Evolutionary conservation across 805 yeast species (phyloP).

Genomic region (Saccharomycopsis sp.): DNA sequence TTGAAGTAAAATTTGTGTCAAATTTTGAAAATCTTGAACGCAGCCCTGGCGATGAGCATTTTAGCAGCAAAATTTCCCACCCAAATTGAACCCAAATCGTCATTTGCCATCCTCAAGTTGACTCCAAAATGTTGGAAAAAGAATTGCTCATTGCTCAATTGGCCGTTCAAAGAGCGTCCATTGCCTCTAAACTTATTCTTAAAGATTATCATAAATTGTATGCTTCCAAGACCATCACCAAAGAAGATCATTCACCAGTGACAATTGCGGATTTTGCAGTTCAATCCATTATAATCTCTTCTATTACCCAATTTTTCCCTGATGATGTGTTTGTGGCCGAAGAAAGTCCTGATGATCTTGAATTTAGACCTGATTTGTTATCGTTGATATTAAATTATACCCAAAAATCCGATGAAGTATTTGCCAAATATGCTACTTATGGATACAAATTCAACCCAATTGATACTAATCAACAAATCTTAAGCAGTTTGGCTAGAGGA

Average conservation of each 20-base stretch:
- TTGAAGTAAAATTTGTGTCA: too few relatives aligned
- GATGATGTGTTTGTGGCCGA: slow-evolving; percentile 86
- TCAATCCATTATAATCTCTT: slow-evolving; percentile 84
- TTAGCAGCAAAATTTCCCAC: too few relatives aligned
- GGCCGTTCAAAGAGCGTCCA: slow-evolving; percentile 83
- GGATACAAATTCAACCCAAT: slow-evolving; percentile 19
- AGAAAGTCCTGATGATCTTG: slow-evolving; percentile 70
- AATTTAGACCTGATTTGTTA: slow-evolving; percentile 38
- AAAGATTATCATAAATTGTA: slow-evolving; percentile 38
- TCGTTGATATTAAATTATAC: slow-evolving; percentile 51
- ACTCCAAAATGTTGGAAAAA: slow-evolving; percentile 38
- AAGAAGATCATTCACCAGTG: slow-evolving; percentile 87
- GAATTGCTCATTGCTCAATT: slow-evolving; percentile 76
- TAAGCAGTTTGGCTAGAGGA: slow-evolving; percentile 1
- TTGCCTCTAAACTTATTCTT: slow-evolving; percentile 58
- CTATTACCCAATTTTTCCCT: slow-evolving; percentile 73
- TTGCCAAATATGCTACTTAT: not conserved
- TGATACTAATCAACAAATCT: slow-evolving; percentile 15
- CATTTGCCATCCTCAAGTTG: not conserved
- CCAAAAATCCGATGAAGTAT: slow-evolving; percentile 38
- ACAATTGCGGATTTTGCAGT: slow-evolving; percentile 96
- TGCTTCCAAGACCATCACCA: slow-evolving; percentile 51
- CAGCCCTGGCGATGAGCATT: too few relatives aligned
- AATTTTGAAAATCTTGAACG: too few relatives aligned
- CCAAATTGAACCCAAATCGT: not conserved